Conservation (phyloP, 495 filamentous ascomycete genomes). For the Podospora anserina region DNA sequence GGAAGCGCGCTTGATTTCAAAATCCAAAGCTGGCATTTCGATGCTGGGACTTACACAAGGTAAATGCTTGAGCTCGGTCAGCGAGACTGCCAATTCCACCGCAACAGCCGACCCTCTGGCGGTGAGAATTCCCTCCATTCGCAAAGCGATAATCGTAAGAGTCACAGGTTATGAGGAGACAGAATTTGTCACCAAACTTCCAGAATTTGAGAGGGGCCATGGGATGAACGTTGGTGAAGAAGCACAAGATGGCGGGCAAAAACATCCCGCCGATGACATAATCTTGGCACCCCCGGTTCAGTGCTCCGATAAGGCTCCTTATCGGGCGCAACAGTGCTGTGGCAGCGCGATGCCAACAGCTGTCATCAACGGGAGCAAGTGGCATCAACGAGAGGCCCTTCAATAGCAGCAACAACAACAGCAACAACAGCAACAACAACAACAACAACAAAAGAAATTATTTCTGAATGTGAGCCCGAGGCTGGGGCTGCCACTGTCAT, state of each 20-base stretch:
- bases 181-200: too few species aligned
- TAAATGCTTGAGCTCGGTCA: neutral
- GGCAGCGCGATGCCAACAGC: slow-evolving; percentile 15
- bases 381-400: slow-evolving; percentile 6
- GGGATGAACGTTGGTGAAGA: too few species aligned
- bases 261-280: neutral
- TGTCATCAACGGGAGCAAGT: slow-evolving; percentile 12
- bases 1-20: too few species aligned
- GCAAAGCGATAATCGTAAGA: neutral
- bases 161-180: neutral
- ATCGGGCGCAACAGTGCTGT: slow-evolving; percentile 17
- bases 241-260: neutral
- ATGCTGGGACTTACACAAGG: neutral
- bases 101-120: too few species aligned
- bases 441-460: slow-evolving; percentile 7
- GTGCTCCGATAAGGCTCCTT: slow-evolving; percentile 31
- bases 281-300: neutral
- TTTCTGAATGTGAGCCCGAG: slow-evolving; percentile 25
- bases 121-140: too few species aligned
- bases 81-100: too few species aligned
- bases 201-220: too few species aligned
- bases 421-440: slow-evolving; percentile 4
- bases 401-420: neutral
- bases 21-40: neutral
- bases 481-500: slow-evolving; percentile 23